phyloP scores from a whole-genome alignment of 805 yeast species.

The Wickerhamiella kurtzmanii region DNA sequence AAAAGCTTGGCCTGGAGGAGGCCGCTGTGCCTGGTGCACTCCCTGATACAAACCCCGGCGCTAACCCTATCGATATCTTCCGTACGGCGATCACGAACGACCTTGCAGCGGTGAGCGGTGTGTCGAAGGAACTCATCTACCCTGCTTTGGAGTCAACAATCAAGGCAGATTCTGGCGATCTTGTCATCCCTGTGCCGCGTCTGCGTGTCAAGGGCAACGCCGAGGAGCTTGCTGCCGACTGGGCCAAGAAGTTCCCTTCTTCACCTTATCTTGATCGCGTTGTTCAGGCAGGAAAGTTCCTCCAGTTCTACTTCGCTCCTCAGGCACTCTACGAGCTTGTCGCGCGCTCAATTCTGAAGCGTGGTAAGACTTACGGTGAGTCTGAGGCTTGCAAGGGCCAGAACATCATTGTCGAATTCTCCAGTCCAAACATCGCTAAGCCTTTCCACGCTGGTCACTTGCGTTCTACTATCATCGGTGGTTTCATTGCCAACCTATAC shows the following conservation, averaged over 20 bases:
- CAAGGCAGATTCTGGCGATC: slow-evolving; percentile 82
- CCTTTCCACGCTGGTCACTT: slow-evolving; percentile 99
- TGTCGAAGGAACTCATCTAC: slow-evolving; percentile 53
- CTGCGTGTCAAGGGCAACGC: slow-evolving; percentile 69
- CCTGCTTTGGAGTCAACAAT: slow-evolving; percentile 82
- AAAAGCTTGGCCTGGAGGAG: slow-evolving; percentile 16
- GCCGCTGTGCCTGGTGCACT: slow-evolving; percentile 11
- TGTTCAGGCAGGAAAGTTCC: slow-evolving; percentile 74
- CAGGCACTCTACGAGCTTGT: slow-evolving; percentile 53
- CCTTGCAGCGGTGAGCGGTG: slow-evolving; percentile 58
- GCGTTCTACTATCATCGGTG: slow-evolving; percentile 96
- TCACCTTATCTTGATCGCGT: slow-evolving; percentile 59
- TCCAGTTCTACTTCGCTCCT: slow-evolving; percentile 76
- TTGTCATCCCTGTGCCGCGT: slow-evolving; percentile 85
- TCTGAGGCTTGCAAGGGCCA: slow-evolving; percentile 61
- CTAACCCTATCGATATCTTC: slow-evolving; percentile 73
- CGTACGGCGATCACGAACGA: slow-evolving; percentile 81
- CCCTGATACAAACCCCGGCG: slow-evolving; percentile 55
- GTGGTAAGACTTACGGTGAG: slow-evolving; percentile 53
- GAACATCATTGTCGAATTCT: slow-evolving; percentile 70
- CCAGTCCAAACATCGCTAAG: slow-evolving; percentile 97
- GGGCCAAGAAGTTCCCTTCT: slow-evolving; percentile 61
- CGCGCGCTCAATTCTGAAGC: slow-evolving; percentile 50
- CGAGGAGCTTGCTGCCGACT: slow-evolving; percentile 64
- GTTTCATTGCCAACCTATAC: slow-evolving; percentile 78